A percentile compares a stretch with the other conserved stretches of the same genome.
These are phyloP conservation scores for Coelastrella sp. DNA, from an alignment of 139 green algal species.

Conservation along the genomic window DNA sequence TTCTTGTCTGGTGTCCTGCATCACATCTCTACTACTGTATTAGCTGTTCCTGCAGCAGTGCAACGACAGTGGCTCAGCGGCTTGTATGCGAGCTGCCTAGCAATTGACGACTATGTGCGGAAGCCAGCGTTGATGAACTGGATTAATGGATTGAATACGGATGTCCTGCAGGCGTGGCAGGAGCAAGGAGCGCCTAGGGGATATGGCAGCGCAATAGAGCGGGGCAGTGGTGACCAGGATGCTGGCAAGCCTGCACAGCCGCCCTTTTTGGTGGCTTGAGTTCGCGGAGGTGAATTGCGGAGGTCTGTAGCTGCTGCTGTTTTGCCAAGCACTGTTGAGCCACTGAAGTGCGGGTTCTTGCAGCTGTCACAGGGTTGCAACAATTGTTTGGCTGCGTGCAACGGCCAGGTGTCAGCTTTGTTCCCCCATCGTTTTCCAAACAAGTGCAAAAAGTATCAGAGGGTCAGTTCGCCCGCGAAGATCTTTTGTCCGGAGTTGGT, in stretches of 20 bases:
- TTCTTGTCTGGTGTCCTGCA: conserved; percentile 8
- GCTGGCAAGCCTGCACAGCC: background rate
- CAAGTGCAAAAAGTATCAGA: too few species aligned
- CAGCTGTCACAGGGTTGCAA: too few species aligned
- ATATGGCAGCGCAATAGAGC: background rate
- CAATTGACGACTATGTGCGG: conserved; percentile 9
- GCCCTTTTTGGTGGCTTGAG: background rate
- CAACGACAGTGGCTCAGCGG: background rate
- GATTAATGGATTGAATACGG: background rate
- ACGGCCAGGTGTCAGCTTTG: too few species aligned
- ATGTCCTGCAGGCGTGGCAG: background rate
- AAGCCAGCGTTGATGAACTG: conserved; percentile 20
- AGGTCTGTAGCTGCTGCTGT: too few species aligned
- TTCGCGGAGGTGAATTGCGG: too few species aligned
- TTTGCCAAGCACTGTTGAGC: too few species aligned
- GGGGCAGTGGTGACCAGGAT: background rate
- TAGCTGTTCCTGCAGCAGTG: conserved; percentile 5
- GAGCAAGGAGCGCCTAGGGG: background rate
- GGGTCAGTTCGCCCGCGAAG: too few species aligned
- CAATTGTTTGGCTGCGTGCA: too few species aligned
- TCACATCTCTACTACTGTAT: background rate
- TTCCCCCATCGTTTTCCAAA: too few species aligned
- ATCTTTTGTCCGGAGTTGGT: background rate
- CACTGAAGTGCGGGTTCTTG: too few species aligned
- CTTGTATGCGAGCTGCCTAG: conserved; percentile 12